A percentile compares a stretch with the other conserved stretches of the same genome.
These are phyloP conservation scores for Singerocomus inundabilis DNA, from an alignment of 1,284 basidiomycete genomes.

Conservation along the genomic window DNA sequence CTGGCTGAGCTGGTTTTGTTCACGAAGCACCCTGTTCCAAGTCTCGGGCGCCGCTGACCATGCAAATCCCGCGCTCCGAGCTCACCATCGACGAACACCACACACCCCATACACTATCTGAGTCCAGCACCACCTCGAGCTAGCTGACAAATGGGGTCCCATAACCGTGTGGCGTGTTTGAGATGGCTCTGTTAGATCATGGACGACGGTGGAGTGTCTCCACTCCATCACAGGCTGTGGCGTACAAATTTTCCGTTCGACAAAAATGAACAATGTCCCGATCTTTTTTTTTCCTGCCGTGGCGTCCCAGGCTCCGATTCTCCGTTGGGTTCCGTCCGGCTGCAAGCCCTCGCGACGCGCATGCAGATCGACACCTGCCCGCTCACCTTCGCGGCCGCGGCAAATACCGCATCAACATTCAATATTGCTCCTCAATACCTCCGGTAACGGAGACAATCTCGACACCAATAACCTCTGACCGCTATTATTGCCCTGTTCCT, in stretches of 20 bases:
- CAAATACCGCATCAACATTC: neutral
- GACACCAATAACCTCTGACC: neutral
- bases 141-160: neutral
- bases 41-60: neutral
- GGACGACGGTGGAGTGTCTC: too few species aligned
- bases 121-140: neutral
- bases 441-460: conserved; percentile 2
- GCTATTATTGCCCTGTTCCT: neutral
- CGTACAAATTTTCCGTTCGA: neutral
- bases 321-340: neutral
- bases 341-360: neutral
- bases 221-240: neutral
- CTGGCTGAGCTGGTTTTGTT: neutral
- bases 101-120: too few species aligned
- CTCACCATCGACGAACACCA: neutral
- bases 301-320: neutral
- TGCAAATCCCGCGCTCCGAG: neutral
- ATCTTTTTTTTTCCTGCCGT: neutral
- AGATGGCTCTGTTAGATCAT: neutral
- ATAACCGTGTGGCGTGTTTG: neutral
- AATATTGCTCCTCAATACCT: too few species aligned
- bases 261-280: neutral
- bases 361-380: neutral
- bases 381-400: conserved; percentile 3
- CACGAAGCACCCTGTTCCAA: conserved; percentile 5